Percentiles rank a stretch among this genome's conserved stretches.
phyloP scores from a whole-genome alignment of 2,329 filamentous ascomycete genomes.

The Colletotrichum kahawae region DNA sequence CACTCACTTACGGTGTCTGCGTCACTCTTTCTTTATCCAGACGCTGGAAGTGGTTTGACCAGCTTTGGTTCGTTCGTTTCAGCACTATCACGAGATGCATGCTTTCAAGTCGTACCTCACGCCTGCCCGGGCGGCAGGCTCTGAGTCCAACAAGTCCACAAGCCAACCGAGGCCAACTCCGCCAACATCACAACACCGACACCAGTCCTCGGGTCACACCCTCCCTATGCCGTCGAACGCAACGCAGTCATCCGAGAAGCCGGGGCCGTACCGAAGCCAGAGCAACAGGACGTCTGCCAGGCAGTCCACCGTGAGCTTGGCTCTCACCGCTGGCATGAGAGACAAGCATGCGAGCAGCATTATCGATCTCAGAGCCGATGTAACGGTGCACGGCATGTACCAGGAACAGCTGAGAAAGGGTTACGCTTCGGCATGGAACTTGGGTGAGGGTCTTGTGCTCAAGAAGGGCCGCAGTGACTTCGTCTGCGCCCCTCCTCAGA shows the following conservation, averaged over 20 bases:
- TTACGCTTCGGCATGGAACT: constrained; percentile 20
- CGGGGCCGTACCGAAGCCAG: constrained; percentile 2
- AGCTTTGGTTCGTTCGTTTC: constrained; percentile 14
- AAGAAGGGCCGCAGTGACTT: constrained; percentile 57
- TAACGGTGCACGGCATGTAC: constrained; percentile 21
- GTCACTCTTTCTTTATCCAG: background rate
- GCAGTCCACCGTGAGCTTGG: constrained; percentile 20
- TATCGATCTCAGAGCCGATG: constrained; percentile 19
- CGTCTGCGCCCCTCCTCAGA: constrained; percentile 38
- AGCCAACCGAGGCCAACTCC: background rate
- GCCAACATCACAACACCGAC: background rate
- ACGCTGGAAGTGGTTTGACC: constrained; percentile 13
- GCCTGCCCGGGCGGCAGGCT: constrained; percentile 2
- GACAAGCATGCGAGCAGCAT: constrained; percentile 21
- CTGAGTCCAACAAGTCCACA: background rate
- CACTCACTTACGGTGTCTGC: background rate
- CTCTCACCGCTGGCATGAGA: constrained; percentile 19
- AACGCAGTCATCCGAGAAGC: constrained; percentile 2
- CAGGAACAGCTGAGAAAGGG: constrained; percentile 22
- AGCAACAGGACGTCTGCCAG: constrained; percentile 14
- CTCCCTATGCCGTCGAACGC: background rate
- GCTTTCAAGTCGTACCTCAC: constrained; percentile 22
- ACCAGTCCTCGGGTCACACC: background rate
- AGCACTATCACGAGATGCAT: constrained; percentile 10
- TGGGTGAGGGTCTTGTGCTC: constrained; percentile 59